phyloP scores from a whole-genome alignment of 192 early-diverging fungal genomes.

The Dissophora globulifera region DNA sequence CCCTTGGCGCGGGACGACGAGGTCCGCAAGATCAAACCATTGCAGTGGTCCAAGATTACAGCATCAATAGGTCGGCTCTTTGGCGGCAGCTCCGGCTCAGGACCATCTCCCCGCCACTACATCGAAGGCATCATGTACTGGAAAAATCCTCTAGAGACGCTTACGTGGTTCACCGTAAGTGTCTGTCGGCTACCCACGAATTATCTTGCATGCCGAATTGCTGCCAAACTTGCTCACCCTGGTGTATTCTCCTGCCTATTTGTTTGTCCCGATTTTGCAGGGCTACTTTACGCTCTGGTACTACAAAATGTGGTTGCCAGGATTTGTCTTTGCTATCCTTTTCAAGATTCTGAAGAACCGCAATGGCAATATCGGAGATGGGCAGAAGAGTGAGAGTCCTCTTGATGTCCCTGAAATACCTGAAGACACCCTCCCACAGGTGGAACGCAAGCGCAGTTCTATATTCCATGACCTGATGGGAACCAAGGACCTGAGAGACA shows the following conservation, averaged over 20 bases:
- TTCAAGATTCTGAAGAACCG: slow-evolving; percentile 45
- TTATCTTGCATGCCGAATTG: too few relatives aligned
- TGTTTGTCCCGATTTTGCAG: too few relatives aligned
- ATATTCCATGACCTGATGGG: slow-evolving; percentile 43
- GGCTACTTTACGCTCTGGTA: slow-evolving; percentile 37
- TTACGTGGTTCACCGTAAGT: slow-evolving; percentile 42
- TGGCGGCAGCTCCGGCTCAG: slow-evolving; percentile 31
- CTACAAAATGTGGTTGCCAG: slow-evolving; percentile 42
- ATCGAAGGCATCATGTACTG: slow-evolving; percentile 36
- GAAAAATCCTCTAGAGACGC: slow-evolving; percentile 41
- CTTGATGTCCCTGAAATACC: slow-evolving; percentile 16
- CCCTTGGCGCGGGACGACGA: slow-evolving; percentile 42
- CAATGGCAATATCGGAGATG: slow-evolving; percentile 24
- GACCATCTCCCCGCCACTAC: slow-evolving; percentile 31
- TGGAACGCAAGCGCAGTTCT: slow-evolving; percentile 5
- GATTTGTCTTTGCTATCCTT: slow-evolving; percentile 19
- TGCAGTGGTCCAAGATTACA: slow-evolving; percentile 37
- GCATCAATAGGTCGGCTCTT: slow-evolving; percentile 35
- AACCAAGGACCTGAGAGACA: slow-evolving; percentile 45
- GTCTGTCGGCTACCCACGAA: too few relatives aligned
- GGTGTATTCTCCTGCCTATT: too few relatives aligned
- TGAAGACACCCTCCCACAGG: background rate
- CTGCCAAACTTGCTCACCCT: too few relatives aligned
- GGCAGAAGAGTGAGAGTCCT: slow-evolving; percentile 5
- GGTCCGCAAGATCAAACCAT: slow-evolving; percentile 21